Evolutionary conservation across 1,284 basidiomycete species (phyloP), one percentile per base, ranked within the genome.

Genomic region (Prillingera fragicola): DNA sequence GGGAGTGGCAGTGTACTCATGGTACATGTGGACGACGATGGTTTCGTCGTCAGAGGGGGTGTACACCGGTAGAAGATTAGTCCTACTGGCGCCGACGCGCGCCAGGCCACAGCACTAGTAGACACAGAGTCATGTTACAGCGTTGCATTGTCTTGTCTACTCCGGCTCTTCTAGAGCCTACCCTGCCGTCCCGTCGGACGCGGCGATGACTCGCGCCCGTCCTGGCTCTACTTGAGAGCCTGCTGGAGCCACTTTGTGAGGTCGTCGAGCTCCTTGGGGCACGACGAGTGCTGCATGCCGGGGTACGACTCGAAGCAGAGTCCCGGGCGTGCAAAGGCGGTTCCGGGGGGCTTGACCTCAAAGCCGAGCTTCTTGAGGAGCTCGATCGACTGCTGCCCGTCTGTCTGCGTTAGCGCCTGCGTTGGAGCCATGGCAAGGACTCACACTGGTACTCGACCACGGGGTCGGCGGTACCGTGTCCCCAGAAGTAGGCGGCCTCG

Each of bases 401-500:
- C 70, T 72, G 50, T 38, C 28, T 19, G 23, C 19, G 14, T 24
- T 5, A 33, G 24, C 31, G 12, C 15, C 31, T 10, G 38, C 18
- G 13, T 15, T 19, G 5, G 12, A 12, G 17, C 22, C n/a, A 3
- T 33, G n/a, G 8, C 14, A 33, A 32, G 5, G 7, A 57, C 64
- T 57, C 50, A 71, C 67, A 71, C 33, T 66, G 51, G 53, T 75
- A 77, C 43, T 74, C 75, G 42, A 92, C 82, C 12, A 92, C 75
- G 8, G 79, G 80, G 66, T 95, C 90, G 24, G 69, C 72, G n/a
- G 73, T 78, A 8, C 90, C 90, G 54, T 90, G 87, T 6, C 85
- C 91, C 82, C 85, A 87, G 73, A 92, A 92, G 27, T 91, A 76
- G 2, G 87, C 84, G n/a, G 80, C 73, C 12, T 77, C 75, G 43